A percentile compares a stretch with the other conserved stretches of the same genome.
phyloP scores from a whole-genome alignment of 192 early-diverging fungal genomes.

The Podila minutissima region DNA sequence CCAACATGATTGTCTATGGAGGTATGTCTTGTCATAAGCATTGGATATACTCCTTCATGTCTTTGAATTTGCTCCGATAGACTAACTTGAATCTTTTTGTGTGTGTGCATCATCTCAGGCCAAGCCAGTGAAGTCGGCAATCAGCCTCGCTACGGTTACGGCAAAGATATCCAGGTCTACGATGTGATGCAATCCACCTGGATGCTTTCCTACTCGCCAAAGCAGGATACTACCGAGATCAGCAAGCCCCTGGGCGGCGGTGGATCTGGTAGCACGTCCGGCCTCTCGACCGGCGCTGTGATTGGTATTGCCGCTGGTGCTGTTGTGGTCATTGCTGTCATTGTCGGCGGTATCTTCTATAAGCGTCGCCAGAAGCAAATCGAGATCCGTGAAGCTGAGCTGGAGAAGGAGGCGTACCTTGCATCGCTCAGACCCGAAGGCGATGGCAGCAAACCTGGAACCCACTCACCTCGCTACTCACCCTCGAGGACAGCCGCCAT shows the following conservation, averaged over 20 bases:
- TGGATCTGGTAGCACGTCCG: background rate
- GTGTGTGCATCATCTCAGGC: background rate
- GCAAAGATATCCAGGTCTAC: conserved; percentile 21
- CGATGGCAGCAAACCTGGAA: background rate
- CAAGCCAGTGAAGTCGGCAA: background rate
- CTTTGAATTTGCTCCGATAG: background rate
- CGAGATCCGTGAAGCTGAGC: conserved; percentile 19
- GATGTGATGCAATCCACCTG: conserved; percentile 26
- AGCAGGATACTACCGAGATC: conserved; percentile 21
- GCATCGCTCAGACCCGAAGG: conserved; percentile 15
- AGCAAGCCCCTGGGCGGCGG: background rate
- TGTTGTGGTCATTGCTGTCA: conserved; percentile 1
- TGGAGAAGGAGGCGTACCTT: conserved; percentile 20
- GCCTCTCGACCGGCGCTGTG: conserved; percentile 9
- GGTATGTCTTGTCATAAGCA: conserved; percentile 2
- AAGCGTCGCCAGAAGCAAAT: conserved; percentile 27
- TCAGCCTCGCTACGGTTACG: background rate
- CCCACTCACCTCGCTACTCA: conserved; percentile 1
- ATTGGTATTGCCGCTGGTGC: conserved; percentile 13
- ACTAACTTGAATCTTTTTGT: background rate
- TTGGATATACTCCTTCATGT: background rate
- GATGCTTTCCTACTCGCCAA: conserved; percentile 26
- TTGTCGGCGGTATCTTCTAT: conserved; percentile 7
- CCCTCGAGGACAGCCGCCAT: background rate
- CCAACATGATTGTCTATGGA: conserved; percentile 41